Base-by-base conservation (phyloP, 2,329 filamentous ascomycete species). In the Chrysosporium queenslandicum region DNA sequence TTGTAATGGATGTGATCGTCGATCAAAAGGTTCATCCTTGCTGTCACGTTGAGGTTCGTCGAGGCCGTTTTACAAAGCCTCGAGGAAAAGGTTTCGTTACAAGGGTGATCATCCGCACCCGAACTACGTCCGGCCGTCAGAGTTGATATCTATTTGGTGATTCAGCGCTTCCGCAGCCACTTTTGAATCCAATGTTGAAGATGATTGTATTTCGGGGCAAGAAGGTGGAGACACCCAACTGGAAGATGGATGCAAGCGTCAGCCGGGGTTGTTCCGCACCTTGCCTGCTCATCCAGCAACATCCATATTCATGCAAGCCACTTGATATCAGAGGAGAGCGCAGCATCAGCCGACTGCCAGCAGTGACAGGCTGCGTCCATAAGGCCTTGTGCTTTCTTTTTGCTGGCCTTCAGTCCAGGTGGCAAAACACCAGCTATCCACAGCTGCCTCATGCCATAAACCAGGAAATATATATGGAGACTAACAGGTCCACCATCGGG, bases 381-480 rank as follows among this genome's bases (percentile, higher is more conserved):
- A 40, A 11, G 8, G 18, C 16, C 11, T 2, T 23, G 20, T 23
- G 37, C 4, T 20, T 39, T 3, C 36, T 39, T 39, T 39, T 39
- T 11, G 18, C 18, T 23, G 2, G 37, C 7, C 2, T 8, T 21
- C 20, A 18, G 21, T 23, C 14, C 18, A 40, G 21, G 37, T 40
- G 40, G 40, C 40, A 43, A n/a, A n/a, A 29, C 14, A 27, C 14
- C 23, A 27, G 12, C 4, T 9, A 12, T 12, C 23, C 23, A 21
- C 32, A 6, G 14, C 20, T 7, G 14, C 12, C 46, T n/a, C 46
- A 20, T 49, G 40, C 46, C 14, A 30, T 27, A 29, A 25, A 41
- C 39, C 25, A 20, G 39, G 18, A 25, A 25, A 42, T 30, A 50
- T 50, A 50, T n/a, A 42, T 34, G n/a, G n/a, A n/a, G n/a, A n/a